Evolutionary conservation across 306 rosid genomes (phyloP).

Genomic region (Alnus rubra): DNA sequence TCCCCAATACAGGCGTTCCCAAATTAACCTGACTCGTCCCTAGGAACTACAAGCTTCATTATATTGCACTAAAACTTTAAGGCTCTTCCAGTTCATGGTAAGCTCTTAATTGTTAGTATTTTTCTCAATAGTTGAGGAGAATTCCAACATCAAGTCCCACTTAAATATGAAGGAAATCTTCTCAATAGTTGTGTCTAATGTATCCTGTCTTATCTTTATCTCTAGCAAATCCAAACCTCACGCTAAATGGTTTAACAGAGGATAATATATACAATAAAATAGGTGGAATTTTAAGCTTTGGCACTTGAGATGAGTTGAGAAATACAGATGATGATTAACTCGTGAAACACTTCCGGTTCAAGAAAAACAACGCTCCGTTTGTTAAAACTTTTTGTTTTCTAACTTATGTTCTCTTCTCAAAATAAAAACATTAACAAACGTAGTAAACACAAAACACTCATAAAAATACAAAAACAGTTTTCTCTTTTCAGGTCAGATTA

Average conservation of each 20-base stretch:
- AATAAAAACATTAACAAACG: too few species aligned
- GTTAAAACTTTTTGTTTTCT: too few species aligned
- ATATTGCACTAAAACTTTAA: background rate
- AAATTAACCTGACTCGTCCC: background rate
- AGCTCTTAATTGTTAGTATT: background rate
- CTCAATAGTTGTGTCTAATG: background rate
- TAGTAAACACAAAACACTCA: too few species aligned
- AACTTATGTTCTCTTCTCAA: too few species aligned
- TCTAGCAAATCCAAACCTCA: background rate
- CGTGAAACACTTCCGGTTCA: too few species aligned
- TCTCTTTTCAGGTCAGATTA: too few species aligned
- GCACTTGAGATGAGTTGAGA: too few species aligned
- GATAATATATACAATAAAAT: too few species aligned
- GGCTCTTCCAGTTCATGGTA: background rate
- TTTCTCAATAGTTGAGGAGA: background rate
- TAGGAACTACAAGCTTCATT: background rate
- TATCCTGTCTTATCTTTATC: background rate
- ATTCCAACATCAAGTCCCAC: background rate
- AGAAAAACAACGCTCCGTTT: too few species aligned
- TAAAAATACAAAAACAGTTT: too few species aligned
- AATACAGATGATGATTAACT: too few species aligned
- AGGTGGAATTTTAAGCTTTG: too few species aligned
- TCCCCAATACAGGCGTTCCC: background rate
- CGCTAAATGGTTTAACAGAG: background rate
- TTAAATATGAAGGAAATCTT: background rate